Evolutionary conservation across 345 rosid genomes (phyloP).

Genomic region (Eucalyptus paniculata): DNA sequence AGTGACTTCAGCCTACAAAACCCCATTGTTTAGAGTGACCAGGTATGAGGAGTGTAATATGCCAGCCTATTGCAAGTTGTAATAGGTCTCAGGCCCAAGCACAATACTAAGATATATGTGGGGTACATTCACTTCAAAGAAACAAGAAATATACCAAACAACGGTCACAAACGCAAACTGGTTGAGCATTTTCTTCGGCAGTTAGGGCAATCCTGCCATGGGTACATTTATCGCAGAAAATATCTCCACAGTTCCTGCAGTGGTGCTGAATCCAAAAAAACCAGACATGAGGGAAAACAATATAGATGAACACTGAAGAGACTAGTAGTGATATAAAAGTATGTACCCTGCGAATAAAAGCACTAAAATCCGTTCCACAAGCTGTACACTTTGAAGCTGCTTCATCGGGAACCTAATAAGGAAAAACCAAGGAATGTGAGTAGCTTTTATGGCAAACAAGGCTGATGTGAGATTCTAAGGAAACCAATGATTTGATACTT

Average conservation of each 20-base stretch:
- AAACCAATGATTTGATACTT: not conserved
- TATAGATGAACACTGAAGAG: not conserved
- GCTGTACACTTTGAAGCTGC: conserved; percentile 75
- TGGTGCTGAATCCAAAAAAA: conserved; percentile 58
- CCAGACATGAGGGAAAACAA: not conserved
- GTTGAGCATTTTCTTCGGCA: conserved; percentile 88
- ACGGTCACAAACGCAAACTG: conserved; percentile 92
- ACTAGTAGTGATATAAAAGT: not conserved
- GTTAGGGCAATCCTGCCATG: conserved; percentile 91
- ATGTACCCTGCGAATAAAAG: conserved; percentile 72
- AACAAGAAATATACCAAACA: conserved; percentile 52
- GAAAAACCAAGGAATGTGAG: not conserved
- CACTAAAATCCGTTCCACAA: conserved; percentile 83
- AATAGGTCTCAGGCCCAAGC: not conserved
- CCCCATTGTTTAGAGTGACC: not conserved
- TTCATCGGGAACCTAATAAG: conserved; percentile 81
- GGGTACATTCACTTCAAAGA: not conserved
- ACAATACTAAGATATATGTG: not conserved
- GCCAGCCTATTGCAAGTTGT: not conserved
- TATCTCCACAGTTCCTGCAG: conserved; percentile 97
- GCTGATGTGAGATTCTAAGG: not conserved
- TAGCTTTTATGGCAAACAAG: not conserved
- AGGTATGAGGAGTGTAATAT: not conserved
- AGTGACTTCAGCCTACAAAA: conserved; percentile 78
- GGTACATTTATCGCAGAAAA: conserved; percentile 97